A percentile compares a stretch with the other conserved stretches of the same genome.
Evolutionary conservation across 345 rosid species (phyloP).

Genomic region (Citrus mangshanensis): DNA sequence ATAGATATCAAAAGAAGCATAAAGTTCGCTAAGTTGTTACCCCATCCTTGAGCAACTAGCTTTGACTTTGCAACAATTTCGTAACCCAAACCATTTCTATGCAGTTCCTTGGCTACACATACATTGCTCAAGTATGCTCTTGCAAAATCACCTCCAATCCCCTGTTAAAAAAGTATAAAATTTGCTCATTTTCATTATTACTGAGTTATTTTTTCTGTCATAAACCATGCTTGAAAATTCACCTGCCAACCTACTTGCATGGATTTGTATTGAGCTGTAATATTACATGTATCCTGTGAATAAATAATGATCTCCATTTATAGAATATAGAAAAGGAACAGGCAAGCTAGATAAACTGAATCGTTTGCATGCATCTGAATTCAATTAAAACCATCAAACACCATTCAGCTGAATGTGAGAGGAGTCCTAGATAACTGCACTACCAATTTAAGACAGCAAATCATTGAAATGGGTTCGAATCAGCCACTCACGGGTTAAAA

Average conservation of each 20-base stretch:
- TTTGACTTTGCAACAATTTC: slow-evolving; percentile 55
- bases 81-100: slow-evolving; percentile 68
- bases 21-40: slow-evolving; percentile 30
- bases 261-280: neutral
- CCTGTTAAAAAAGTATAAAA: slow-evolving; percentile 31
- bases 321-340: neutral
- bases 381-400: neutral
- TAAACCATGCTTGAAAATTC: neutral
- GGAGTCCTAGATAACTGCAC: neutral
- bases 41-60: slow-evolving; percentile 73
- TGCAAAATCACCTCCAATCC: slow-evolving; percentile 55
- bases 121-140: slow-evolving; percentile 92
- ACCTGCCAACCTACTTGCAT: neutral
- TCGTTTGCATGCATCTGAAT: neutral
- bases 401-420: neutral
- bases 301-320: neutral
- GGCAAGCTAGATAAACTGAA: neutral
- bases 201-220: neutral
- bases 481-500: neutral
- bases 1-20: neutral
- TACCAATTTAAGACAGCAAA: neutral
- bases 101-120: slow-evolving; percentile 83
- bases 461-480: neutral
- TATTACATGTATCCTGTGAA: neutral
- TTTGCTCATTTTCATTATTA: neutral